Evolutionary conservation across 1,284 basidiomycete species (phyloP).

Genomic region (Puccinia novopanici): DNA sequence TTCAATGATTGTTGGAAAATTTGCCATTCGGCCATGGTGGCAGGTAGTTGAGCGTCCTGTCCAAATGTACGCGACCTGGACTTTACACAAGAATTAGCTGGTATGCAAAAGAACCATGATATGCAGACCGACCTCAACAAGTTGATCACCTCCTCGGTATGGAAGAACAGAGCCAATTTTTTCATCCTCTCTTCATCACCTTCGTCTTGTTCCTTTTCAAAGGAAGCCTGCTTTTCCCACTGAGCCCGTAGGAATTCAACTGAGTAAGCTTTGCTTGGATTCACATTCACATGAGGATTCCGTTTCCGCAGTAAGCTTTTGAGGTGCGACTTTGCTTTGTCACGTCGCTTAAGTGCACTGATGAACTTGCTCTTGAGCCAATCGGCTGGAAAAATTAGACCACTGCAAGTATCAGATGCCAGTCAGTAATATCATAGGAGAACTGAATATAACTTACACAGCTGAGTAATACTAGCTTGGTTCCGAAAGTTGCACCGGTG

Average conservation of each 20-base stretch:
- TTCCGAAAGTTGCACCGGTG: not conserved
- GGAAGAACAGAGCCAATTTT: not conserved
- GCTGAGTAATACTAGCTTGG: not conserved
- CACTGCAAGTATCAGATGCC: not conserved
- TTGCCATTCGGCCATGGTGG: too few species aligned
- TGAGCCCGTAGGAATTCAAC: not conserved
- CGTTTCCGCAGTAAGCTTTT: not conserved
- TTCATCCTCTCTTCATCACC: not conserved
- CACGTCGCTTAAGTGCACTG: not conserved
- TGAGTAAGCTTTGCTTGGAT: not conserved
- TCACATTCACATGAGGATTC: not conserved
- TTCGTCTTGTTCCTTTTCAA: not conserved
- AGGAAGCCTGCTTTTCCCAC: not conserved
- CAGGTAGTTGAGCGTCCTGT: too few species aligned
- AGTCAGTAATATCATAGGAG: too few species aligned
- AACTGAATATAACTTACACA: not conserved
- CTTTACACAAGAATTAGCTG: too few species aligned
- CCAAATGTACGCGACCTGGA: too few species aligned
- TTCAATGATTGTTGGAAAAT: too few species aligned
- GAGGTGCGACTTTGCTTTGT: not conserved
- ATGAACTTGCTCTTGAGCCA: not conserved
- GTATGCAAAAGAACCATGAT: too few species aligned
- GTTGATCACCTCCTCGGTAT: not conserved
- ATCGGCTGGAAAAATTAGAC: not conserved
- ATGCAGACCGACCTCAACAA: too few species aligned